Evolutionary conservation across 129 eudicot genomes (phyloP).

Genomic region (Helianthus tuberosus): DNA sequence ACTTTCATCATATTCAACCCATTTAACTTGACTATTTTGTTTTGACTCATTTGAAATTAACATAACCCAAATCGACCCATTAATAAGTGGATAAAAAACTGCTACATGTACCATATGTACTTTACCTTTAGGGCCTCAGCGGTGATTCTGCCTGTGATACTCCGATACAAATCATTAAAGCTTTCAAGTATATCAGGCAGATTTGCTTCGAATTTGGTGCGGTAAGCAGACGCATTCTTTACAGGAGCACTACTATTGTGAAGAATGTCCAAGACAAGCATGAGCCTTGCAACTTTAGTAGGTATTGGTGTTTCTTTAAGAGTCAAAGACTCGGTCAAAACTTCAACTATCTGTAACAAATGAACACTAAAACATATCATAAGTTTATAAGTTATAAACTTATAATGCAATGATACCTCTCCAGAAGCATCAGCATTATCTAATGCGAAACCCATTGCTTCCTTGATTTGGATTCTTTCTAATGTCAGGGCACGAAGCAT

Average conservation of each 20-base stretch:
- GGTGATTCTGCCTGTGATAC: constrained; percentile 91
- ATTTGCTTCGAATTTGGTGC: constrained; percentile 88
- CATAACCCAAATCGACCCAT: background rate
- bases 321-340: constrained; percentile 88
- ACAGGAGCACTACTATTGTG: constrained; percentile 99
- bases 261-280: constrained; percentile 97
- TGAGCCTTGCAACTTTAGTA: constrained; percentile 96
- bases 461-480: constrained; percentile 90
- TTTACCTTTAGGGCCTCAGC: constrained; percentile 94
- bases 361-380: background rate
- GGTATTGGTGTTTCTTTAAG: constrained; percentile 97
- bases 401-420: constrained; percentile 56
- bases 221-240: constrained; percentile 95
- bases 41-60: constrained; percentile 1
- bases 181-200: constrained; percentile 91
- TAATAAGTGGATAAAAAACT: background rate
- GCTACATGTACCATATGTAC: background rate
- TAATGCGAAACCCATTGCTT: constrained; percentile 95
- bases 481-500: constrained; percentile 94
- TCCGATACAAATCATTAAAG: constrained; percentile 87
- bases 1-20: background rate
- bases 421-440: constrained; percentile 99
- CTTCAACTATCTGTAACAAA: constrained; percentile 85
- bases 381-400: background rate
- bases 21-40: background rate